Conservation (phyloP, 129 eudicot genomes). For the Mikania micrantha region DNA sequence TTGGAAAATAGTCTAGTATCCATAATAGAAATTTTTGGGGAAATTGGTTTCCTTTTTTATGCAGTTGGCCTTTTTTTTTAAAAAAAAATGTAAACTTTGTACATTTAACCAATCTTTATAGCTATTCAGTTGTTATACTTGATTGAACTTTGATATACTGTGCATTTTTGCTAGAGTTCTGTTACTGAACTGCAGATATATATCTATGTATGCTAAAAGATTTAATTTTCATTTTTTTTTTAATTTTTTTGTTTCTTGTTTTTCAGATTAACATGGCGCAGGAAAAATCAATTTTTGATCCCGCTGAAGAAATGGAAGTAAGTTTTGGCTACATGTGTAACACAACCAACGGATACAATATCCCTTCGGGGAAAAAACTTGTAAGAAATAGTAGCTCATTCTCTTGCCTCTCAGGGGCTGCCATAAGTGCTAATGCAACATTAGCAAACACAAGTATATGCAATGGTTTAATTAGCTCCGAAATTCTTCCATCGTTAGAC, state of each 20-base stretch:
- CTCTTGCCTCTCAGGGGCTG: slow-evolving; percentile 92
- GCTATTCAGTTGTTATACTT: neutral
- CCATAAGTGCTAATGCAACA: slow-evolving; percentile 89
- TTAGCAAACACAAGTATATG: slow-evolving; percentile 90
- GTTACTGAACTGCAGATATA: neutral
- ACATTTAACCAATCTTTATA: neutral
- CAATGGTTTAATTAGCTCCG: slow-evolving; percentile 81
- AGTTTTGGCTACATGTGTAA: slow-evolving; percentile 83
- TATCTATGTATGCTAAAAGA: slow-evolving; percentile 7
- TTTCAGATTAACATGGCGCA: slow-evolving; percentile 41
- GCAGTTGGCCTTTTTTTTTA: too few species aligned
- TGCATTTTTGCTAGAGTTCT: slow-evolving; percentile 6
- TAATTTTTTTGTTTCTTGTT: neutral
- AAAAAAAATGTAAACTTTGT: too few species aligned
- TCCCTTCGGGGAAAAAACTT: slow-evolving; percentile 39
- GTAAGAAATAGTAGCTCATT: slow-evolving; percentile 61
- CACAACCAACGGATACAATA: slow-evolving; percentile 41
- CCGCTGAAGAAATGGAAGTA: slow-evolving; percentile 70
- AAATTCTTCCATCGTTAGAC: slow-evolving; percentile 80
- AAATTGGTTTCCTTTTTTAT: too few species aligned
- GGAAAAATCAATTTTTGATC: slow-evolving; percentile 37
- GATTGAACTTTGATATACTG: neutral
- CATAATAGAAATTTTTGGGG: too few species aligned
- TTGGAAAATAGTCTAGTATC: neutral
- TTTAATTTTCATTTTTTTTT: neutral